phyloP scores from a whole-genome alignment of 495 filamentous ascomycete species.

The Tuber borchii region DNA sequence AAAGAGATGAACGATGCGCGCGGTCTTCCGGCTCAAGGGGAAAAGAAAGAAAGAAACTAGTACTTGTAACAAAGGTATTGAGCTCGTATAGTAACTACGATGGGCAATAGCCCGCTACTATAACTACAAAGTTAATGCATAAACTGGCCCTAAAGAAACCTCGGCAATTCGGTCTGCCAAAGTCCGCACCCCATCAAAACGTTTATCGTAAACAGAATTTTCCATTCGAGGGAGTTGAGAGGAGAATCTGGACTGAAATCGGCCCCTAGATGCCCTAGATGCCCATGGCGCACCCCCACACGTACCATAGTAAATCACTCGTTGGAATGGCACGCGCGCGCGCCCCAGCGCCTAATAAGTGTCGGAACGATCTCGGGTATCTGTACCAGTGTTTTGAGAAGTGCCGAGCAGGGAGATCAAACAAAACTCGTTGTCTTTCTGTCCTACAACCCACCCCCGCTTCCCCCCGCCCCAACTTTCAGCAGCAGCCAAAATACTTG shows the following conservation, averaged over 20 bases:
- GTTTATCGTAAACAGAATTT: not conserved
- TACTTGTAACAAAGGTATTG: not conserved
- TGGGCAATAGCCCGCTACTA: not conserved
- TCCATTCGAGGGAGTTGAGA: not conserved
- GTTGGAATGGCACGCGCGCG: not conserved
- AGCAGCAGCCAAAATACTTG: not conserved
- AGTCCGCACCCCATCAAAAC: not conserved
- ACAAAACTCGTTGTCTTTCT: not conserved
- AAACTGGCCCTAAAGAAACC: not conserved
- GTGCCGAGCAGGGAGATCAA: not conserved
- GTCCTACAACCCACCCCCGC: not conserved
- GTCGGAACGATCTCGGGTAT: conserved; percentile 1
- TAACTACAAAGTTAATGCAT: not conserved
- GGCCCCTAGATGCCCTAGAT: not conserved
- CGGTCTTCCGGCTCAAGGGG: not conserved
- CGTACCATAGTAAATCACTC: not conserved
- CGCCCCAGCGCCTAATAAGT: not conserved
- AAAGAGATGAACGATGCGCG: not conserved
- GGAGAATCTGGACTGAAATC: not conserved
- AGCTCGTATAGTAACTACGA: not conserved
- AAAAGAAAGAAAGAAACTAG: not conserved
- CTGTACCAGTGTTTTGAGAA: not conserved
- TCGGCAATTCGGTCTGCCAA: not conserved
- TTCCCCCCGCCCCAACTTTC: not conserved
- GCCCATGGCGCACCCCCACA: not conserved